Evolutionary conservation across 73 alveolate species (phyloP), one percentile per base, ranked within the genome.

Genomic region (Chromera velia): DNA sequence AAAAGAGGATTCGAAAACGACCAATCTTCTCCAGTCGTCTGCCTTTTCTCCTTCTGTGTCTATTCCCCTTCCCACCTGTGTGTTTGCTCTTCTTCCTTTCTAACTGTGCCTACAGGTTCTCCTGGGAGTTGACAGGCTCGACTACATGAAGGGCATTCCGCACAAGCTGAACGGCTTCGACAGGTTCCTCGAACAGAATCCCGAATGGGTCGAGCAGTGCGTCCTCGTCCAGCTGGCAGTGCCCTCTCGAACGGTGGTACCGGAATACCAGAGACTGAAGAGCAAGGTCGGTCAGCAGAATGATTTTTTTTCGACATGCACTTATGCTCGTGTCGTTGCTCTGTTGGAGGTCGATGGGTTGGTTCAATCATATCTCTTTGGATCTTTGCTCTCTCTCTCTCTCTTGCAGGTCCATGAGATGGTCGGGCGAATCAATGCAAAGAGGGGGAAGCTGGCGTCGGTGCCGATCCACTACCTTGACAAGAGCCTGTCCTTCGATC

Each of bases 401-500:
- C n/a, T n/a, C n/a, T n/a, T n/a, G n/a, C 81, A 73, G 81, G 81
- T 73, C 47, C 81, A 73, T 33, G 81, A 73, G 72, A 70, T 73
- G 31, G 81, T 73, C 24, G 81, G 81, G 22, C 80, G 46, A 22
- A 72, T 72, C 34, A 31, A 33, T 10, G 71, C 32, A 27, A 63
- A 24, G 32, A 17, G 32, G 0, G 71, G 0, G 28, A 30, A 30
- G 30, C 26, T 26, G 71, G 32, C 33, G 28, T 0, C 32, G 71
- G 81, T 73, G 1, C 81, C 81, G 28, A 72, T 73, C 62, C 48
- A 40, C 40, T 73, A 73, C 72, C 48, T 73, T 70, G 81, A 73
- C 55, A 31, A 67, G 30, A 47, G 72, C 33, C 48, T 73, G 72
- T 73, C 81, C 19, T 68, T 32, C 32, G 81, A 73, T 9, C 72